Conservation (phyloP, 1,139 yeast genomes). For the Suhomyces anneliseae region DNA sequence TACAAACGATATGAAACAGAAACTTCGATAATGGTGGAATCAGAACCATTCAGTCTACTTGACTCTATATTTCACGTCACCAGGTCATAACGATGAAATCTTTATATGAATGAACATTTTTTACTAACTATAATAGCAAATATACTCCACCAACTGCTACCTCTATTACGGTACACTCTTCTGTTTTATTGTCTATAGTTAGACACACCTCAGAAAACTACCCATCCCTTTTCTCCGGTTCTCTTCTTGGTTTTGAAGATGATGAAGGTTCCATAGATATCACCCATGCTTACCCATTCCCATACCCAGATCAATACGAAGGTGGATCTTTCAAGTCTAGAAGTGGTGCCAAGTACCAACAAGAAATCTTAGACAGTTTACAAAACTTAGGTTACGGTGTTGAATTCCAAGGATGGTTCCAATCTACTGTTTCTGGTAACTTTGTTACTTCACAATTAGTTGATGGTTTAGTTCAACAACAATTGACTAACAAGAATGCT, state of each 20-base stretch:
- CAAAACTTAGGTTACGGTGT: slow-evolving; percentile 67
- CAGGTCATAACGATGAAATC: neutral
- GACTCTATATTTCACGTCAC: neutral
- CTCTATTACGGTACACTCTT: slow-evolving; percentile 51
- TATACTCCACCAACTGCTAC: slow-evolving; percentile 46
- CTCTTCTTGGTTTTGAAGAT: slow-evolving; percentile 74
- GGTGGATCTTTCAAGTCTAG: slow-evolving; percentile 57
- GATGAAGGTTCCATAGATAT: slow-evolving; percentile 50
- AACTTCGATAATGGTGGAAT: too few species aligned
- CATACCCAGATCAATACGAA: slow-evolving; percentile 54
- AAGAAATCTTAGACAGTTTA: slow-evolving; percentile 63
- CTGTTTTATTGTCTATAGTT: slow-evolving; percentile 67
- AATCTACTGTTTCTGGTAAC: slow-evolving; percentile 67
- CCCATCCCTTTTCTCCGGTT: slow-evolving; percentile 72
- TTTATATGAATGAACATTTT: neutral
- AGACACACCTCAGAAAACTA: slow-evolving; percentile 71
- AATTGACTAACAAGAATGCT: slow-evolving; percentile 62
- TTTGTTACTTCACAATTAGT: slow-evolving; percentile 65
- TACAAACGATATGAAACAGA: neutral
- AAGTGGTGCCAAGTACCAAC: slow-evolving; percentile 68
- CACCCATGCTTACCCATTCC: slow-evolving; percentile 68
- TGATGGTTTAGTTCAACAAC: slow-evolving; percentile 68
- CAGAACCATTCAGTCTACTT: neutral
- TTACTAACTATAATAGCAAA: slow-evolving; percentile 15
- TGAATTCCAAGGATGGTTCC: slow-evolving; percentile 83